Percentiles rank a stretch among this genome's conserved stretches.
phyloP scores from a whole-genome alignment of 2,329 filamentous ascomycete genomes.

The Claviceps digitariae region DNA sequence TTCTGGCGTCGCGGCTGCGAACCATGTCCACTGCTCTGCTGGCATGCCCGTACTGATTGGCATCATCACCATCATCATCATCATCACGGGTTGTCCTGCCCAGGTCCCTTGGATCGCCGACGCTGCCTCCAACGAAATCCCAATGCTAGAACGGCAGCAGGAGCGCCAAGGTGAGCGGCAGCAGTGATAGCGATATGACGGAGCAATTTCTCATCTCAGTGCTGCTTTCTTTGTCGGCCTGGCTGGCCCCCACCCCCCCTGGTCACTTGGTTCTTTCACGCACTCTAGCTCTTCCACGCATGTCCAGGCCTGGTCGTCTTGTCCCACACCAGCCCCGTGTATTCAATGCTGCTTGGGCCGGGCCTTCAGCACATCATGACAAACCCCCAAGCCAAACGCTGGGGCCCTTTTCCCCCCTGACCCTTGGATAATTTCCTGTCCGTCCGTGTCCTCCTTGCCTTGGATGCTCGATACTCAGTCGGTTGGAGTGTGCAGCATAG shows the following conservation, averaged over 20 bases:
- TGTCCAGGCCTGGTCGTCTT: slow-evolving; percentile 2
- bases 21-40: not conserved
- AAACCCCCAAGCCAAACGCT: slow-evolving; percentile 5
- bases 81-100: not conserved
- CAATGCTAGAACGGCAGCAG: not conserved
- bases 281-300: slow-evolving; percentile 1
- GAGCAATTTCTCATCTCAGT: slow-evolving; percentile 1
- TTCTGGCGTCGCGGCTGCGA: not conserved
- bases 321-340: slow-evolving; percentile 6
- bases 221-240: not conserved
- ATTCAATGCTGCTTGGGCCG: not conserved
- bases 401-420: slow-evolving; percentile 1
- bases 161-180: too few species aligned
- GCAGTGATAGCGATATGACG: slow-evolving; percentile 1
- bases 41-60: not conserved
- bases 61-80: too few species aligned
- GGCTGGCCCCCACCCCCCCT: slow-evolving; percentile 4
- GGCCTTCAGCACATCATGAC: slow-evolving; percentile 3
- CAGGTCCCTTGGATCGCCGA: not conserved
- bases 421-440: slow-evolving; percentile 6
- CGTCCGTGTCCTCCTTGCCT: not conserved
- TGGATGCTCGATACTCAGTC: not conserved
- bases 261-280: not conserved
- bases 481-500: not conserved
- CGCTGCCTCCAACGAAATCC: not conserved